phyloP scores from a whole-genome alignment of 1,139 yeast species.

The Protomyces pachydermus region DNA sequence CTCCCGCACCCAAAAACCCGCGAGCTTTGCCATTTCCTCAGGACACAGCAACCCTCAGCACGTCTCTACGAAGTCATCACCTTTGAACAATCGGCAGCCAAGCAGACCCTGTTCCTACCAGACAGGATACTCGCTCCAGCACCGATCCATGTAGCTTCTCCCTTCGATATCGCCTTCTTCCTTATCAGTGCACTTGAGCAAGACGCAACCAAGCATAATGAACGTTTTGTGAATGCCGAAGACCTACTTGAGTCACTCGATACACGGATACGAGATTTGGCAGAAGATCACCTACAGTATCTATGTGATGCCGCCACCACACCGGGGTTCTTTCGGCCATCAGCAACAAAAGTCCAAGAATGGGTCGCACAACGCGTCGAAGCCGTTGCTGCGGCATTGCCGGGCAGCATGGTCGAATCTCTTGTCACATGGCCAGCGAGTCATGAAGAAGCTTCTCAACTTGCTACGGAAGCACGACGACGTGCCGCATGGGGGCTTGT shows the following conservation, averaged over 20 bases:
- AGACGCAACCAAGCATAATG: not conserved
- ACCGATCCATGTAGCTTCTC: conserved; percentile 16
- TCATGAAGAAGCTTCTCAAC: not conserved
- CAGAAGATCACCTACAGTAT: not conserved
- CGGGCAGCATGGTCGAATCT: not conserved
- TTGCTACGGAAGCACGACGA: not conserved
- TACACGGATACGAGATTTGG: not conserved
- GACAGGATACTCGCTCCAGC: conserved; percentile 6
- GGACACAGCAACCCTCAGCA: not conserved
- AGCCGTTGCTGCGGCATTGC: not conserved
- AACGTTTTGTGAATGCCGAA: conserved; percentile 6
- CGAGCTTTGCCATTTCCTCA: conserved; percentile 1
- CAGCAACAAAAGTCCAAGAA: not conserved
- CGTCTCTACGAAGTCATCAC: conserved; percentile 4
- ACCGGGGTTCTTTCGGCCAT: not conserved
- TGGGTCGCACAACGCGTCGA: not conserved
- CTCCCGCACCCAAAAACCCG: conserved; percentile 15
- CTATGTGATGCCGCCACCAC: conserved; percentile 1
- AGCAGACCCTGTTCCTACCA: not conserved
- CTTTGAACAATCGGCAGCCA: not conserved
- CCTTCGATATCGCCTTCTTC: conserved; percentile 8
- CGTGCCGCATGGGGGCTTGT: conserved; percentile 9
- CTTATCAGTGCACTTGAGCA: not conserved
- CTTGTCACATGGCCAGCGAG: not conserved
- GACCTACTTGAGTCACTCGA: conserved; percentile 1